These are phyloP conservation scores for Aegilops sharonensis DNA, from an alignment of 176 grass and related monocot species.

Conservation along the genomic window DNA sequence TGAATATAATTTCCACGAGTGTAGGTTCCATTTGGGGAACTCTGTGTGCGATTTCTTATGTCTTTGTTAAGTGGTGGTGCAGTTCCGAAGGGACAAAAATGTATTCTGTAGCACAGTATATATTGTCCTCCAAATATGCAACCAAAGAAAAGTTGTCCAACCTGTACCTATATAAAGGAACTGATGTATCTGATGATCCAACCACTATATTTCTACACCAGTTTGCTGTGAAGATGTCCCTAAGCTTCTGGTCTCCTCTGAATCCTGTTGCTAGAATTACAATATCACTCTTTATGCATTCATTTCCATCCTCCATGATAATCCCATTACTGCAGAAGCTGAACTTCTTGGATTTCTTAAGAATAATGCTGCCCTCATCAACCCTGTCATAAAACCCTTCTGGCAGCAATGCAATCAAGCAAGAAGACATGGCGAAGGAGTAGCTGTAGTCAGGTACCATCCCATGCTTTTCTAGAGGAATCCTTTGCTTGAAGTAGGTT, in stretches of 20 bases:
- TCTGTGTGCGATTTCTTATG: not conserved
- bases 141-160: not conserved
- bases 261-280: slow-evolving; percentile 91
- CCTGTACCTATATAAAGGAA: slow-evolving; percentile 73
- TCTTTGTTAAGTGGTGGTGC: not conserved
- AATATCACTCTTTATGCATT: slow-evolving; percentile 55
- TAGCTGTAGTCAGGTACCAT: slow-evolving; percentile 97
- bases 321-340: slow-evolving; percentile 64
- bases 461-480: slow-evolving; percentile 72
- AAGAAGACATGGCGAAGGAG: slow-evolving; percentile 60
- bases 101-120: not conserved
- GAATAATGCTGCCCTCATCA: slow-evolving; percentile 79
- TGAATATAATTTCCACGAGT: not conserved
- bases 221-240: slow-evolving; percentile 66
- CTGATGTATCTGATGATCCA: slow-evolving; percentile 51
- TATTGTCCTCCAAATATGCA: slow-evolving; percentile 3
- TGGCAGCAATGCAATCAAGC: slow-evolving; percentile 72
- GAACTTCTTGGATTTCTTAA: slow-evolving; percentile 68
- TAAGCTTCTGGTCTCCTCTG: slow-evolving; percentile 87
- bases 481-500: slow-evolving; percentile 54
- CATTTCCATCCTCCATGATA: slow-evolving; percentile 53
- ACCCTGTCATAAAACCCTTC: slow-evolving; percentile 79
- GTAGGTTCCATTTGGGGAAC: not conserved
- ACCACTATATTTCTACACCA: slow-evolving; percentile 61
- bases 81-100: not conserved